Evolutionary conservation across 2,329 filamentous ascomycete genomes (phyloP), one percentile per base, ranked within the genome.

Genomic region (Aureobasidium sp.): DNA sequence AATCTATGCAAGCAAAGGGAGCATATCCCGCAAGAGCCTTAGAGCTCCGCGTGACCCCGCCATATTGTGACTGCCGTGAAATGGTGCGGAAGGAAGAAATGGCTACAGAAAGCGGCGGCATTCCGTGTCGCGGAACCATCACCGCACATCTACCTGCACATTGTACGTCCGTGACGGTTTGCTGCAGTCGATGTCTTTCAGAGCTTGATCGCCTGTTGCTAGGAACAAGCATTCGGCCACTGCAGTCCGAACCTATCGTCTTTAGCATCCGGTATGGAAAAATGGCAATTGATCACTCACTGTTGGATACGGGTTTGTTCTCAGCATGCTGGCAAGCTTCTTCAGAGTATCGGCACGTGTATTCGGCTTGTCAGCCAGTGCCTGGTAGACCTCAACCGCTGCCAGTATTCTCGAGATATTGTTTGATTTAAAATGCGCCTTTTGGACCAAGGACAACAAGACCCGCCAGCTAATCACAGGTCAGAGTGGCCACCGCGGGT

Each of bases 371-470:
- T 71, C 68, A 4, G 85, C 84, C 29, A 96, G 75, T 0, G 85
- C 85, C 2, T 86, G 84, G 74, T 97, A 97, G 14, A 94, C 83
- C 69, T 87, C 88, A 64, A 95, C 78, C 25, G 89, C 90, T 0
- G 90, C 88, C 71, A 90, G 84, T 1, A 97, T 80, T 73, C 94
- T 93, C 56, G 87, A 84, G 47, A 96, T 84, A 71, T 90, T 94
- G 22, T 87, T 85, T 0, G 88, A 89, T 75, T 92, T 93, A 77
- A 89, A 92, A 65, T 92, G 89, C 0, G 89, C 83, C 73, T 87
- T 91, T 70, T 95, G 90, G 4, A 88, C 84, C 39, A 85, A 79
- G 7, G 86, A 78, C 63, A 91, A 90, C 3, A 96, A 75, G 7
- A 74, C 79, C 64, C 84, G 84, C 70, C 82, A 83, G 61, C 80